A percentile compares a stretch with the other conserved stretches of the same genome.
Evolutionary conservation across 495 filamentous ascomycete species (phyloP).

Genomic region (Xylaria nigripes): DNA sequence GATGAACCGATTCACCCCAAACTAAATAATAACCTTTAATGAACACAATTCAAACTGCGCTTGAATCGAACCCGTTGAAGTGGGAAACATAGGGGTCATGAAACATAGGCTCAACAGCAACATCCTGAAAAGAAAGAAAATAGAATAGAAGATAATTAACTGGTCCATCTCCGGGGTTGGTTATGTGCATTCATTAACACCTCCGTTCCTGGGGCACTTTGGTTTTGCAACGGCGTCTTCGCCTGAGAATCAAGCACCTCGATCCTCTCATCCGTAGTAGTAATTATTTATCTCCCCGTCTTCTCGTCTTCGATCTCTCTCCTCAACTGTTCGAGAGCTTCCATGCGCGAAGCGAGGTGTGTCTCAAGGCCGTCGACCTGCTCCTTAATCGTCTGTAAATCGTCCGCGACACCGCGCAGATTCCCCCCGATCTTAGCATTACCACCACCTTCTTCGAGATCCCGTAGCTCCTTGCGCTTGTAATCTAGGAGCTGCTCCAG

Average conservation of each 20-base stretch:
- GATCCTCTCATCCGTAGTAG: not conserved
- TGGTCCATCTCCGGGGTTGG: too few relatives aligned
- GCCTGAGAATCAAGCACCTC: too few relatives aligned
- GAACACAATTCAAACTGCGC: not conserved
- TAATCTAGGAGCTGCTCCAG: conserved; percentile 82
- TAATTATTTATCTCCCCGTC: conserved; percentile 33
- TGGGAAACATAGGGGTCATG: too few relatives aligned
- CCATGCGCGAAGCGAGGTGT: conserved; percentile 51
- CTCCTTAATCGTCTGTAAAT: conserved; percentile 66
- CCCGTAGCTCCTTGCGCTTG: conserved; percentile 56
- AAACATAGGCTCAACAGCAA: too few relatives aligned
- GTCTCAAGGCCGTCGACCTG: conserved; percentile 65
- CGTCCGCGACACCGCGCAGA: conserved; percentile 53
- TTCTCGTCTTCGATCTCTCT: conserved; percentile 60
- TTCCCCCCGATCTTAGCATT: conserved; percentile 53
- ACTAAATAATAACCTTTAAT: not conserved
- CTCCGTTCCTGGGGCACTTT: too few relatives aligned
- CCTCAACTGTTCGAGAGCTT: conserved; percentile 50
- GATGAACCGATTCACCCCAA: not conserved
- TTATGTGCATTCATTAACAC: too few relatives aligned
- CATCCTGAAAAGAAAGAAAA: too few relatives aligned
- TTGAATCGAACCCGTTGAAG: not conserved
- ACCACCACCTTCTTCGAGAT: conserved; percentile 69
- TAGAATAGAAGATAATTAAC: too few relatives aligned
- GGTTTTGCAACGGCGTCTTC: too few relatives aligned